Base-by-base conservation (phyloP, 352 stramenopile species). In the Phytophthora colocasiae region DNA sequence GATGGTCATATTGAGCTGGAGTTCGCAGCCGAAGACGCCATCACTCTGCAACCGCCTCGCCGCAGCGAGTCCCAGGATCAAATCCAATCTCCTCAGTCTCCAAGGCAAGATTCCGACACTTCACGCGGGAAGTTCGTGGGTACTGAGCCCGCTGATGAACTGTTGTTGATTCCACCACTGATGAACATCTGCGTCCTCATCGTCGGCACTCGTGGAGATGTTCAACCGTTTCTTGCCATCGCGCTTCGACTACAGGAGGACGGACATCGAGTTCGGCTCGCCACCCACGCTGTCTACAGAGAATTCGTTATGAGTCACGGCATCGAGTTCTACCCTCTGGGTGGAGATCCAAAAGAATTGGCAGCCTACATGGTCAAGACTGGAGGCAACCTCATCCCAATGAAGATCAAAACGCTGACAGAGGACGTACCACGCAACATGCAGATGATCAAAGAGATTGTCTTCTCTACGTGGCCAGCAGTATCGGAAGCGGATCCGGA, bases 281-380 rank as follows among this genome's bases (percentile, higher is more conserved):
- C 93, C 3, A 97, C 92, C 0, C 94, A 98, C 67, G 81, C 83
- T 6, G 77, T 91, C 2, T 97, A 97, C 71, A 73, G 93, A 6
- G 56, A 85, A 9, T 93, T 91, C 43, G 91, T 98, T 11, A 85
- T 78, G 24, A 78, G 78, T 1, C 73, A 90, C 26, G 78, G 69
- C 31, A 66, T 95, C 34, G 87, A 93, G 71, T 95, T 95, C 56
- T 94, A 93, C 52, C 86, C 86, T 12, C 61, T 94, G 14, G 84
- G 71, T 8, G 84, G 84, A 32, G 82, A 93, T 44, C 86, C 84
- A 11, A 91, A 89, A 61, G 81, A 87, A 48, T 65, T 93, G 14
- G 78, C 83, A 1, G 80, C 85, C 31, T 98, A 97, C 81, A 98
- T 98, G 92, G 87, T 96, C 22, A 90, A 94, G 64, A 96, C 89